Evolutionary conservation across 2,329 filamentous ascomycete species (phyloP), one percentile per base, ranked within the genome.

Genomic region (Xenoacremonium recifei): DNA sequence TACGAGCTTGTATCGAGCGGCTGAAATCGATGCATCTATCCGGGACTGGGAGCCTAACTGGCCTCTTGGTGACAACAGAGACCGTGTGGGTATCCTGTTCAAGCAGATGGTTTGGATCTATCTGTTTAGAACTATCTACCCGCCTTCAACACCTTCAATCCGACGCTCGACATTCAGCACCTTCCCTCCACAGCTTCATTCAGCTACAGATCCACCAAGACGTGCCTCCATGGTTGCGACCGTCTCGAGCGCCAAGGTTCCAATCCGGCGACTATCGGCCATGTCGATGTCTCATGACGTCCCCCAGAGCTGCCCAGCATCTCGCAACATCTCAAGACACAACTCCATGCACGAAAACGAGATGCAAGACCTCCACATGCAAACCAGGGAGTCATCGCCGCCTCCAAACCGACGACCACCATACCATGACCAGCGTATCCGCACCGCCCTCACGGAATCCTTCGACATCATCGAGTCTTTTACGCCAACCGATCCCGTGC

Each of bases 1-100:
- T 58, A 75, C 78, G 18, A 84, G 82, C 10, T 70, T 93, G 9
- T 85, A 83, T 54, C 79, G 80, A 34, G 89, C 87, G 0, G 82
- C 85, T 5, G 80, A 84, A 39, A 90, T 96, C 54, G 86, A 95
- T 51, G 76, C 77, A 12, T 82, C 79, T 5, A 84, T 96, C 39
- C 77, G 82, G 5, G 76, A 79, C 12, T 96, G 90, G 90, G 75
- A 77, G 18, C 87, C 88, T 3, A 60, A 66, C 6, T 82, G 78
- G 76, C 74, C 77, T 0, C 59, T 65, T 0, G 77, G 77, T 2
- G 80, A 84, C 50, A 76, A 71, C 51, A 74, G 80, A 15, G 70
- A 79, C 37, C 66, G 71, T 1, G 78, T 80, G 2, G 76, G 72
- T 2, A 63, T 80, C 5, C 67, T 85, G 0, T 84, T 84, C 62